Evolutionary conservation across 2,329 filamentous ascomycete genomes (phyloP).

Genomic region (Lasiodiplodia hormozganensis): DNA sequence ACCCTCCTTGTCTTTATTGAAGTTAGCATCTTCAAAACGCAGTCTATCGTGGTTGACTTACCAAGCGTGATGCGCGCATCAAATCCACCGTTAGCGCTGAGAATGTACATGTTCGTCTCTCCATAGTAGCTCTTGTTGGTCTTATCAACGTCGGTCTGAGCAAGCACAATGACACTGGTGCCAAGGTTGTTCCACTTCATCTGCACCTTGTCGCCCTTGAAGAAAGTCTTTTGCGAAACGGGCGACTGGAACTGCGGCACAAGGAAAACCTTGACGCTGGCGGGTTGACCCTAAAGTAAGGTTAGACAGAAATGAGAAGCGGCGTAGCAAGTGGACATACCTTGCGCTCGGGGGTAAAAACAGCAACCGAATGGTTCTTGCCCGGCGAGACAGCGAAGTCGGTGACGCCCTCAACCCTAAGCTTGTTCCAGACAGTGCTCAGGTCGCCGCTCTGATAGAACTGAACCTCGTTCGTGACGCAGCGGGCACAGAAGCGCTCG

Average conservation of each 20-base stretch:
- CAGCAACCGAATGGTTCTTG: slow-evolving; percentile 87
- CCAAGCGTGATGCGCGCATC: slow-evolving; percentile 86
- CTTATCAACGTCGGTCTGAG: slow-evolving; percentile 97
- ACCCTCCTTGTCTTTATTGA: slow-evolving; percentile 81
- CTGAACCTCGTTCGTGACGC: slow-evolving; percentile 96
- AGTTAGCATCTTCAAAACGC: not conserved
- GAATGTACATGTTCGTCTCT: slow-evolving; percentile 94
- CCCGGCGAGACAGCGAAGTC: slow-evolving; percentile 92
- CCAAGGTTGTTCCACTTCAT: slow-evolving; percentile 96
- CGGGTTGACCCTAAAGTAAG: slow-evolving; percentile 77
- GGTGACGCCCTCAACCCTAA: slow-evolving; percentile 86
- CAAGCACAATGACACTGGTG: slow-evolving; percentile 89
- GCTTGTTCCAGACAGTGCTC: slow-evolving; percentile 89
- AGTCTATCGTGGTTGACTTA: slow-evolving; percentile 42
- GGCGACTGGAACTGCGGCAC: slow-evolving; percentile 84
- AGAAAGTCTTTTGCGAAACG: slow-evolving; percentile 97
- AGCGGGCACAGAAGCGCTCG: slow-evolving; percentile 89
- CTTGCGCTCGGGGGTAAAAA: slow-evolving; percentile 96
- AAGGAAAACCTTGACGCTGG: slow-evolving; percentile 91
- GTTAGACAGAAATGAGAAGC: slow-evolving; percentile 31
- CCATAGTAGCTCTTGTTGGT: slow-evolving; percentile 99
- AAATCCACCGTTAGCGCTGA: slow-evolving; percentile 89
- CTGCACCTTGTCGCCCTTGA: slow-evolving; percentile 98
- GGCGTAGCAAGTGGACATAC: slow-evolving; percentile 54
- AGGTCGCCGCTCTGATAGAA: slow-evolving; percentile 92